Evolutionary conservation across 352 stramenopile species (phyloP).

Genomic region (Phytophthora niederhauseri): DNA sequence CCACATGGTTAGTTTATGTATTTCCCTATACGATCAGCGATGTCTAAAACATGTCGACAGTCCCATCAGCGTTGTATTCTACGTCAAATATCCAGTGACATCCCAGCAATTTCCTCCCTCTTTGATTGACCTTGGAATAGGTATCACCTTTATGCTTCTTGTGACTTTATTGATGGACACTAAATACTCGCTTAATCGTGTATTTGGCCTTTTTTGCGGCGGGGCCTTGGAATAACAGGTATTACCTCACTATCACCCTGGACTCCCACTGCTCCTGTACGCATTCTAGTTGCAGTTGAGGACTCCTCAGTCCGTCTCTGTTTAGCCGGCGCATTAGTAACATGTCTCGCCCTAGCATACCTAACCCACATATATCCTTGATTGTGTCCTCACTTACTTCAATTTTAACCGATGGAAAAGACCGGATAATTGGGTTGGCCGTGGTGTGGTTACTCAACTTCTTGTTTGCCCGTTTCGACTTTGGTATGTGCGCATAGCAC

Average conservation of each 20-base stretch:
- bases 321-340: neutral
- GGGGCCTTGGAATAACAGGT: neutral
- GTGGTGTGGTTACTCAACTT: neutral
- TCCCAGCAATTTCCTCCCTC: neutral
- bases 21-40: neutral
- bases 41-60: neutral
- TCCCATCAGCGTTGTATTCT: neutral
- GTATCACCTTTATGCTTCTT: neutral
- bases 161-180: neutral
- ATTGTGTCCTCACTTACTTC: neutral
- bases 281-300: neutral
- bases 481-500: neutral
- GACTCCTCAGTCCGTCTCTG: neutral
- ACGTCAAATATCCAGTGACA: neutral
- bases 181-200: neutral
- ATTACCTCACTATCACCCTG: neutral
- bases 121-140: neutral
- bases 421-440: constrained; percentile 1
- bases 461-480: neutral
- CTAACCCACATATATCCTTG: neutral
- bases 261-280: neutral
- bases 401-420: constrained; percentile 2
- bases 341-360: neutral
- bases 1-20: neutral
- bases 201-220: neutral